Percentiles rank a stretch among this genome's conserved stretches.
Conservation (phyloP, 768 basidiomycete species). For the Podaxis rugospora region DNA sequence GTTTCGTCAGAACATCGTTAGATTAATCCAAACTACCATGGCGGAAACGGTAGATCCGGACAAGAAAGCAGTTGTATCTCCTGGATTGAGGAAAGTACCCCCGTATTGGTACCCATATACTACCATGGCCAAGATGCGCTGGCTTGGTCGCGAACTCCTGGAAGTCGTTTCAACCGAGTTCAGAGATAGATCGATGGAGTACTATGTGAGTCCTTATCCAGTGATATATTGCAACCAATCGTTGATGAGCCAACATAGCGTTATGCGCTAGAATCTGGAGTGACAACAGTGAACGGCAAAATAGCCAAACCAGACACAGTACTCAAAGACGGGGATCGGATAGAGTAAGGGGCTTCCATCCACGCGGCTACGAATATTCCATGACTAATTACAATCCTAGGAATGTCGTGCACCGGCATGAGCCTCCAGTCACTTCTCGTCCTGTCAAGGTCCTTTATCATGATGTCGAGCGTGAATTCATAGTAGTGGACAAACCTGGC, state of each 20-base stretch:
- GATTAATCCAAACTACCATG: slow-evolving; percentile 42
- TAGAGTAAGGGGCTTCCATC: slow-evolving; percentile 60
- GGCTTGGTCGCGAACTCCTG: slow-evolving; percentile 82
- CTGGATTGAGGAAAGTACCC: slow-evolving; percentile 70
- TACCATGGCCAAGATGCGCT: slow-evolving; percentile 89
- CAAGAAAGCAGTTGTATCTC: slow-evolving; percentile 21
- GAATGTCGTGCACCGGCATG: slow-evolving; percentile 94
- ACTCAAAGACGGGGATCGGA: slow-evolving; percentile 81
- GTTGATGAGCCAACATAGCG: slow-evolving; percentile 26
- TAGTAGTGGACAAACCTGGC: slow-evolving; percentile 96
- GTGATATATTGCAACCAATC: neutral
- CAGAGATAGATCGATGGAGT: slow-evolving; percentile 89
- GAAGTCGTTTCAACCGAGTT: slow-evolving; percentile 95
- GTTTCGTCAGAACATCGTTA: slow-evolving; percentile 52
- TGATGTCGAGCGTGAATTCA: slow-evolving; percentile 75
- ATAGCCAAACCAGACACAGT: slow-evolving; percentile 77
- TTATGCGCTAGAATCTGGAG: slow-evolving; percentile 79
- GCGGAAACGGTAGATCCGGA: slow-evolving; percentile 12
- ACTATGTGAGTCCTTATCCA: slow-evolving; percentile 66
- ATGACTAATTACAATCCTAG: slow-evolving; percentile 31
- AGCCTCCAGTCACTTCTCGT: slow-evolving; percentile 87
- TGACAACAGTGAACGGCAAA: slow-evolving; percentile 93
- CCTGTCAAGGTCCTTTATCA: slow-evolving; percentile 77
- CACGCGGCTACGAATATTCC: slow-evolving; percentile 2
- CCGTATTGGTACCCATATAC: slow-evolving; percentile 94